phyloP scores from a whole-genome alignment of 768 basidiomycete species.

The Podaxis rugospora region DNA sequence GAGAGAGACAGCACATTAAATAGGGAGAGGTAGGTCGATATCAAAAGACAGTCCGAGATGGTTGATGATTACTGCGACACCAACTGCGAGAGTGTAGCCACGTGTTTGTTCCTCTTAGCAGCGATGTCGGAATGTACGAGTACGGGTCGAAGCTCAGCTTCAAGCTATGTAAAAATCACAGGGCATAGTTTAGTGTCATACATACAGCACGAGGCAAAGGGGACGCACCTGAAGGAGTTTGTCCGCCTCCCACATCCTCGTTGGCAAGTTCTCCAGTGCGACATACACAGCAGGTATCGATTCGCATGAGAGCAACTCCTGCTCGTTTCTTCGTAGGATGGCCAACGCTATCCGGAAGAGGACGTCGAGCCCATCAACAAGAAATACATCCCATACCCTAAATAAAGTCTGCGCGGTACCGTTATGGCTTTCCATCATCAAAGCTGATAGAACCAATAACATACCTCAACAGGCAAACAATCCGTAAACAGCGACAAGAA shows the following conservation, averaged over 20 bases:
- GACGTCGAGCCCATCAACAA: slow-evolving; percentile 89
- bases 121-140: slow-evolving; percentile 43
- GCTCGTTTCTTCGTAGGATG: slow-evolving; percentile 80
- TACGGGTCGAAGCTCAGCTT: slow-evolving; percentile 38
- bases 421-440: not conserved
- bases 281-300: slow-evolving; percentile 89
- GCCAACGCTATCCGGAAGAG: slow-evolving; percentile 87
- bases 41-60: not conserved
- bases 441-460: slow-evolving; percentile 14
- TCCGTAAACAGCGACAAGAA: slow-evolving; percentile 95
- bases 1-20: no score
- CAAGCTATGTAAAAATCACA: slow-evolving; percentile 25
- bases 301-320: slow-evolving; percentile 77
- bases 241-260: slow-evolving; percentile 91
- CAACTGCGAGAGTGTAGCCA: slow-evolving; percentile 18
- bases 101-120: slow-evolving; percentile 40
- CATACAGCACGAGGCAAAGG: not conserved
- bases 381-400: slow-evolving; percentile 93
- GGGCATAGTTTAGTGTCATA: not conserved
- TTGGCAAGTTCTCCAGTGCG: slow-evolving; percentile 83
- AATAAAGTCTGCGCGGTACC: slow-evolving; percentile 68
- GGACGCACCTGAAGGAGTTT: slow-evolving; percentile 76
- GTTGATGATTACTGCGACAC: not conserved
- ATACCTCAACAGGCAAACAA: slow-evolving; percentile 90
- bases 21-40: not conserved